phyloP scores from a whole-genome alignment of 805 yeast species.

The Wickerhamiella nectarea region DNA sequence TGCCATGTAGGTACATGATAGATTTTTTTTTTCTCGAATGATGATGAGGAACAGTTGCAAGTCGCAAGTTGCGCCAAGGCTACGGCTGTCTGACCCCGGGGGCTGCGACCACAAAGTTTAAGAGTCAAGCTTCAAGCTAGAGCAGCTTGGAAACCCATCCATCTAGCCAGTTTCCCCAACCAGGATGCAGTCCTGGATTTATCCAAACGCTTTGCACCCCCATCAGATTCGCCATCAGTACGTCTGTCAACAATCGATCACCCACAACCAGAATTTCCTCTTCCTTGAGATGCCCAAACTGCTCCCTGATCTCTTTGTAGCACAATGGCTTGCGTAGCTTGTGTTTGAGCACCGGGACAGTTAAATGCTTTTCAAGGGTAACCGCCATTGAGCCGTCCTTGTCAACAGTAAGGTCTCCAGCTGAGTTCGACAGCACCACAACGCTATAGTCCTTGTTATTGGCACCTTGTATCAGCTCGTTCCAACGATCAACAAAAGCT shows the following conservation, averaged over 20 bases:
- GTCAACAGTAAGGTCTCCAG: slow-evolving; percentile 73
- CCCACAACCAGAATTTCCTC: slow-evolving; percentile 75
- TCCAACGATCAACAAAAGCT: slow-evolving; percentile 46
- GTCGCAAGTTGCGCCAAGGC: too few species aligned
- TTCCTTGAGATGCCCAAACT: slow-evolving; percentile 41
- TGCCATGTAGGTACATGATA: too few species aligned
- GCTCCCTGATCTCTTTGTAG: slow-evolving; percentile 47
- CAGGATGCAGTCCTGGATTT: slow-evolving; percentile 48
- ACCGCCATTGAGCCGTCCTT: slow-evolving; percentile 43
- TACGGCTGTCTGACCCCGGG: too few species aligned
- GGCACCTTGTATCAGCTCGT: slow-evolving; percentile 16
- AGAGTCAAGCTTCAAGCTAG: too few species aligned
- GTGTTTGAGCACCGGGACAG: slow-evolving; percentile 26
- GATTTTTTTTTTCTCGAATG: too few species aligned
- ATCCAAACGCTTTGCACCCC: slow-evolving; percentile 80
- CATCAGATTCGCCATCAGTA: slow-evolving; percentile 89
- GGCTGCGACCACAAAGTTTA: too few species aligned
- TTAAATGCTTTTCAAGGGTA: slow-evolving; percentile 42
- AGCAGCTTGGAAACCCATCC: too few species aligned
- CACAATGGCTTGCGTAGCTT: slow-evolving; percentile 27
- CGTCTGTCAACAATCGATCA: slow-evolving; percentile 81
- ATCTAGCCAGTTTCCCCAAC: slow-evolving; percentile 15
- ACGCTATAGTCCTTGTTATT: slow-evolving; percentile 41
- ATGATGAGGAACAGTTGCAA: too few species aligned
- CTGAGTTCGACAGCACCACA: slow-evolving; percentile 79